Evolutionary conservation across 83 land plant species (phyloP), one percentile per base, ranked within the genome.

Genomic region (Diphasiastrum complanatum): DNA sequence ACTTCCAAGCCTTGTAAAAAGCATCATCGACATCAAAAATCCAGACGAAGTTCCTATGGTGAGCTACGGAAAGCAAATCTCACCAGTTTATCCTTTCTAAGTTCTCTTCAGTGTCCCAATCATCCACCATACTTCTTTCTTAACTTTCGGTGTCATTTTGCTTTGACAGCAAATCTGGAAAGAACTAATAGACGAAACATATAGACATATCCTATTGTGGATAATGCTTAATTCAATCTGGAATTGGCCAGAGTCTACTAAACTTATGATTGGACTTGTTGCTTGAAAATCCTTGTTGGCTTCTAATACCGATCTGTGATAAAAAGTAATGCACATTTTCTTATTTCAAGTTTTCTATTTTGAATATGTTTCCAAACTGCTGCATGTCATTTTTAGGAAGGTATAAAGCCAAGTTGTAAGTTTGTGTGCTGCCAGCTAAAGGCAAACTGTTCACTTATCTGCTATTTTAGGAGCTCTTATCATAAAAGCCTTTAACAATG

Each of bases 11-110:
- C 85, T 87, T 30, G 75, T 84, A 23, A 81, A 77, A 65, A 80
- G 81, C 16, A 79, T 81, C 60, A 63, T 87, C 18, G 83, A 75
- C 30, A 85, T 81, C 67, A 81, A 73, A 47, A 79, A 82, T 69
- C 80, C 80, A 65, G 85, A 75, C 16, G 89, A 81, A 59, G 78
- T 87, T n/a, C 85, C 93, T 62, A 67, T 72, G 61, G 97, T 92
- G 69, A 74, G 81, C n/a, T n/a, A n/a, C n/a, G n/a, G n/a, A n/a
- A n/a, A n/a, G n/a, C n/a, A n/a, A n/a, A n/a, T n/a, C n/a, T n/a
- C n/a, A n/a, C n/a, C n/a, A n/a, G n/a, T n/a, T n/a, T n/a, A n/a
- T n/a, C n/a, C n/a, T n/a, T n/a, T n/a, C n/a, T n/a, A n/a, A n/a
- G n/a, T n/a, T n/a, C n/a, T n/a, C n/a, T n/a, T n/a, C n/a, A n/a